These are phyloP conservation scores for Aspergillus sp. DNA, from an alignment of 2,329 filamentous ascomycete genomes.

Conservation along the genomic window DNA sequence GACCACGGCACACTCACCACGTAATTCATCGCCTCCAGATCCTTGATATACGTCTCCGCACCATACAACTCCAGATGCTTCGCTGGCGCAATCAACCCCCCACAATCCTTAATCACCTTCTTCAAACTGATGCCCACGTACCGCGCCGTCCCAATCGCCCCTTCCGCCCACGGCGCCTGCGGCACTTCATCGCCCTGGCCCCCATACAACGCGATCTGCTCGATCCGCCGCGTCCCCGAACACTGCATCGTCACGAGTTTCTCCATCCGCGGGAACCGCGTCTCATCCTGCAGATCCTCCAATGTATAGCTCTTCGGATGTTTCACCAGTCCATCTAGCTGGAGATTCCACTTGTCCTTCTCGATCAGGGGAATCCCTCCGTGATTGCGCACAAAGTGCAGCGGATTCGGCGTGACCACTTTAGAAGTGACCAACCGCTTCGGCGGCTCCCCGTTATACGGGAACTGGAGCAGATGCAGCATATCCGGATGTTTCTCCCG, in stretches of 20 bases:
- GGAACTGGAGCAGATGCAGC: conserved; percentile 64
- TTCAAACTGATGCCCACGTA: conserved; percentile 67
- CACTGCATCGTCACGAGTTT: conserved; percentile 67
- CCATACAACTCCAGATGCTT: conserved; percentile 70
- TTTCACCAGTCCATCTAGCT: conserved; percentile 63
- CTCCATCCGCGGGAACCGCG: conserved; percentile 60
- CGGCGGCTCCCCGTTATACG: conserved; percentile 65
- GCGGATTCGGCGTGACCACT: conserved; percentile 60
- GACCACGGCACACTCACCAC: conserved; percentile 66
- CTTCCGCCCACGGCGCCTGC: conserved; percentile 60
- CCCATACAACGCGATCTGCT: conserved; percentile 66
- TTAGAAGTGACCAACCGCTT: conserved; percentile 59
- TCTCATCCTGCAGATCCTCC: conserved; percentile 62
- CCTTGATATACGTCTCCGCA: conserved; percentile 73
- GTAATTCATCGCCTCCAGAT: conserved; percentile 66
- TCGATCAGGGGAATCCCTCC: conserved; percentile 70
- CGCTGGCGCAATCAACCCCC: conserved; percentile 57
- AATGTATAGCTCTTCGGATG: conserved; percentile 60
- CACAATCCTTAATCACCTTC: conserved; percentile 70
- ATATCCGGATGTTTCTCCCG: conserved; percentile 62
- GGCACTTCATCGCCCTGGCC: conserved; percentile 66
- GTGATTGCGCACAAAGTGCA: conserved; percentile 72
- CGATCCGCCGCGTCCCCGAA: conserved; percentile 67
- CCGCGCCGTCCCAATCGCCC: conserved; percentile 66
- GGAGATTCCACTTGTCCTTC: conserved; percentile 54